These are phyloP conservation scores for Ascodesmis nigricans DNA, from an alignment of 495 filamentous ascomycete species.

Conservation along the genomic window DNA sequence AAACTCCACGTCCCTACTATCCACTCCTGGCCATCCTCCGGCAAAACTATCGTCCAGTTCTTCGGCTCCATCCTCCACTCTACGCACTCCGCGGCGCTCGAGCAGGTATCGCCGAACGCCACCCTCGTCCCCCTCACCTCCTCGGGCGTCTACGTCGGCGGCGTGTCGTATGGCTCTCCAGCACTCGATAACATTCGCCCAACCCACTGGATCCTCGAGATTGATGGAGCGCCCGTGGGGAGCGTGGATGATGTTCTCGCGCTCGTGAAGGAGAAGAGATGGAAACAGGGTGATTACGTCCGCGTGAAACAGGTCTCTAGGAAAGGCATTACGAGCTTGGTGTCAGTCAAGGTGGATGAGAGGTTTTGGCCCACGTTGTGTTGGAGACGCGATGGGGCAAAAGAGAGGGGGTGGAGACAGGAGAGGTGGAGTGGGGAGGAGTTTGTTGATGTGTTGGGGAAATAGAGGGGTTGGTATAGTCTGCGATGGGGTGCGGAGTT, in stretches of 20 bases:
- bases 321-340: constrained; percentile 20
- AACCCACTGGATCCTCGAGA: constrained; percentile 21
- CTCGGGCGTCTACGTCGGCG: constrained; percentile 21
- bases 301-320: constrained; percentile 19
- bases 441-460: constrained; percentile 8
- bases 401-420: constrained; percentile 12
- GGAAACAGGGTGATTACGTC: constrained; percentile 20
- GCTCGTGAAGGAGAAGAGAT: constrained; percentile 16
- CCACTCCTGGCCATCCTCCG: constrained; percentile 13
- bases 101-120: constrained; percentile 16
- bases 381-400: constrained; percentile 15
- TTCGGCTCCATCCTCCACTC: constrained; percentile 21
- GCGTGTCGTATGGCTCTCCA: constrained; percentile 22
- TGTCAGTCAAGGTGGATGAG: constrained; percentile 18
- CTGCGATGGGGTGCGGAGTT: too few species aligned
- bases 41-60: constrained; percentile 19
- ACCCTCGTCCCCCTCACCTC: constrained; percentile 13
- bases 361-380: constrained; percentile 18
- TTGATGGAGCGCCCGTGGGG: constrained; percentile 14
- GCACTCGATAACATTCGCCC: constrained; percentile 21
- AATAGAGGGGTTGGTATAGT: neutral
- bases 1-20: constrained; percentile 18
- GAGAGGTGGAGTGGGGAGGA: constrained; percentile 16
- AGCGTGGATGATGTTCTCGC: constrained; percentile 15
- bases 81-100: constrained; percentile 19